Evolutionary conservation across 441 rosid species (phyloP), one percentile per base, ranked within the genome.

Genomic region (Erysimum pusillum): DNA sequence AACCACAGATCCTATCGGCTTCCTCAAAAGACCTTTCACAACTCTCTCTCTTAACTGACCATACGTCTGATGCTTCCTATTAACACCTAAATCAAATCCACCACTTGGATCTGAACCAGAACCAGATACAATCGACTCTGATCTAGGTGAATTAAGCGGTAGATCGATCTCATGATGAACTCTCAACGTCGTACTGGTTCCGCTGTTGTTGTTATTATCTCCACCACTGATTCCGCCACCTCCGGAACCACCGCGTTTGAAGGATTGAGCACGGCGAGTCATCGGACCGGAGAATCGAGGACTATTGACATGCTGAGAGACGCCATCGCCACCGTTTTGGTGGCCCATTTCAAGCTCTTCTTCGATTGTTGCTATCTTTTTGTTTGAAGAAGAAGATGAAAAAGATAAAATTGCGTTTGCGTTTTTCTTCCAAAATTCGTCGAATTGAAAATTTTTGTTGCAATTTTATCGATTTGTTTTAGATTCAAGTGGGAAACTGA

Each of bases 191-290:
- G 48, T 6, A 46, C 3, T 38, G 45, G 31, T 18, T 3, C 15
- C 20, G 34, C 9, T 44, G 15, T 14, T 14, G 6, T 6, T 4
- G 9, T 9, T 46, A 17, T 15, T 46, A 9, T 18, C 31, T 18
- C 54, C 54, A 20, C 25, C 28, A 52, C 57, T 52, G 4, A 52
- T n/a, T 11, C 57, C 34, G 15, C 12, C 12, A 45, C 70, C 74
- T 0, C 81, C 82, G 56, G 74, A 67, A 65, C 75, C 71, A 71
- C 76, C 83, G 76, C 97, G 96, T 86, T 95, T 95, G 84, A 93
- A 95, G 0, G 98, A 95, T 39, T 84, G 93, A 60, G 92, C 84
- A 25, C 99, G 95, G 71, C 97, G 97, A 65, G 95, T 91, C 95
- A 93, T 87, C 15, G 90, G 85, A 34, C 97, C 97, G 10, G 93